phyloP scores from a whole-genome alignment of 768 basidiomycete species.

The Megacollybia marginata region DNA sequence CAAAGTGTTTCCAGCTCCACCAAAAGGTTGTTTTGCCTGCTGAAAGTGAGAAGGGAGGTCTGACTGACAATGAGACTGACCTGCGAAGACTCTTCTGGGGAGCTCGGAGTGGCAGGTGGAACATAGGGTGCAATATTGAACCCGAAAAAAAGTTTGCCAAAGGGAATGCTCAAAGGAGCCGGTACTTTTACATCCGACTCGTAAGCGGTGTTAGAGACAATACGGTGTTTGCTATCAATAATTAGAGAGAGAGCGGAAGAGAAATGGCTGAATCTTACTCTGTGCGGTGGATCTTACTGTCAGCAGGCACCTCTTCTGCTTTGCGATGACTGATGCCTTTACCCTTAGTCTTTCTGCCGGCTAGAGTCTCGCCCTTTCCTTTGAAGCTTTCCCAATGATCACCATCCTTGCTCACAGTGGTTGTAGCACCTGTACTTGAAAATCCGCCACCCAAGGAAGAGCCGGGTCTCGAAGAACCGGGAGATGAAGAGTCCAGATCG shows the following conservation, averaged over 20 bases:
- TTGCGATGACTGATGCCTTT: slow-evolving; percentile 84
- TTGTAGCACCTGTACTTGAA: slow-evolving; percentile 39
- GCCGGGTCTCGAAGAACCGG: slow-evolving; percentile 76
- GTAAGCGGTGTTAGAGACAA: slow-evolving; percentile 76
- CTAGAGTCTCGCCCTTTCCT: slow-evolving; percentile 87
- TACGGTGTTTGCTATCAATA: slow-evolving; percentile 59
- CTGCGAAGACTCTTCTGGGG: slow-evolving; percentile 24
- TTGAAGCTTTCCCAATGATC: slow-evolving; percentile 95
- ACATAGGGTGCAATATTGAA: slow-evolving; percentile 73
- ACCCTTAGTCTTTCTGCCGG: slow-evolving; percentile 90
- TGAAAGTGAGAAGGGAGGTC: slow-evolving; percentile 17
- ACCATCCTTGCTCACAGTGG: slow-evolving; percentile 63
- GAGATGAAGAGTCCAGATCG: slow-evolving; percentile 79
- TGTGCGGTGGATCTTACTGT: slow-evolving; percentile 85
- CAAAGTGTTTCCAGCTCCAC: slow-evolving; percentile 62
- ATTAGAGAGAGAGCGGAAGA: slow-evolving; percentile 2
- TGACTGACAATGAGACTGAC: slow-evolving; percentile 8
- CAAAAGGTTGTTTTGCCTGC: slow-evolving; percentile 33
- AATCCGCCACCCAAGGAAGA: slow-evolving; percentile 70
- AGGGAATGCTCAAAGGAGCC: slow-evolving; percentile 82
- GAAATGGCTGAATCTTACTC: slow-evolving; percentile 47
- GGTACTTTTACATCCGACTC: slow-evolving; percentile 77
- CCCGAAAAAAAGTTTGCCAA: slow-evolving; percentile 95
- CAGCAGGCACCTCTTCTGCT: slow-evolving; percentile 68
- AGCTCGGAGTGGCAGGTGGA: slow-evolving; percentile 34